Base-by-base conservation (phyloP, 169 alveolate species). In the Eimeria sp. region DNA sequence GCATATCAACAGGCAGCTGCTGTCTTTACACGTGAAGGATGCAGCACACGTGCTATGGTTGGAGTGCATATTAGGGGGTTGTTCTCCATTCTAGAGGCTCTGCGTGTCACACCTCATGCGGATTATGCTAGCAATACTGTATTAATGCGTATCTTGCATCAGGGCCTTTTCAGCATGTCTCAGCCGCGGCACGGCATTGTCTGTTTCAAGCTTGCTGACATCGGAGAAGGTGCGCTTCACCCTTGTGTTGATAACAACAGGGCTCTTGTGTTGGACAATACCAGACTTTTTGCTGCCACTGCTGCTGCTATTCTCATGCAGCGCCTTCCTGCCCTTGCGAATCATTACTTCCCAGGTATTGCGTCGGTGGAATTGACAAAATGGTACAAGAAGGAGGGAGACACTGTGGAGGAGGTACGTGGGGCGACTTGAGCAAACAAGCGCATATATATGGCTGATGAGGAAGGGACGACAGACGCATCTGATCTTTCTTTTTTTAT, bases 281-380 rank as follows among this genome's bases (percentile, higher is more conserved):
- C 4, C 10, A 54, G 61, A 11, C 16, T 1, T 54, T 54, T 54
- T 54, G 20, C 61, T 54, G 61, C 61, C 61, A 4, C 16, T 54
- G 61, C 2, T 3, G 61, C 61, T 54, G 61, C 61, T 54, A 54
- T 14, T 54, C n/a, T 34, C 67, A n/a, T 91, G 43, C 43, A 11
- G 58, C 80, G 40, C 43, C 57, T 9, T 11, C 1, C 72, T 61
- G 47, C 34, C 13, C 20, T 14, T 72, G 49, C 65, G 40, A 57
- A 40, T 14, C 73, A 30, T 58, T 16, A 2, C 57, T 49, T 27
- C 45, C 25, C 90, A 98, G 99, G 99, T 61, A 98, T 98, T 10
- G 98, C 99, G 65, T 99, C 98, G 95, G 99, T 99, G n/a, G 99
- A 99, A 95, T 96, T 99, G 49, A 97, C 98, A 87, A 98, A 98